Evolutionary conservation across 371 early-diverging fungal genomes (phyloP), one percentile per base, ranked within the genome.

Genomic region (Saksenaea vasiformis): DNA sequence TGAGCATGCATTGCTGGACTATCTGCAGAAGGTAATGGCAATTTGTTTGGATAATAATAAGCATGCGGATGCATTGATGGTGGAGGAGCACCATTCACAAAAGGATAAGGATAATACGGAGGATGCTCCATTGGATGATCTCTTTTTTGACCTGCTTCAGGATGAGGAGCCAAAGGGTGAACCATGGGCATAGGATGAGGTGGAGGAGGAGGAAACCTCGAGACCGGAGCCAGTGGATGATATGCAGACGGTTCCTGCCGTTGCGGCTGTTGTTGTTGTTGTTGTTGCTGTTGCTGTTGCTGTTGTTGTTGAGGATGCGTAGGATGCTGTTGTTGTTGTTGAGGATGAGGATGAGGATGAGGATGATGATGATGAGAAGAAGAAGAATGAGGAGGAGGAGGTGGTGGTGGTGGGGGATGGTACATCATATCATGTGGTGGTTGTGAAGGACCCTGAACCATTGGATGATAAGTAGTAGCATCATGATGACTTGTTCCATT

Each of bases 211-310:
- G 62, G 60, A 59, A 36, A 60, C 54, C 66, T 64, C 27, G 26
- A 47, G 3, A 59, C 26, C 15, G 36, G 39, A 44, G 54, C 59
- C 41, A 56, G 41, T 41, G 59, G 54, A 14, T 55, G 56, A 37
- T 35, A 37, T 28, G 15, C 41, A 19, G 36, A 44, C 19, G 59
- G 66, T 51, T 67, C 62, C 34, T 57, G 44, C 22, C 63, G 63
- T 34, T 74, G 69, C 41, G 53, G 64, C 38, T 67, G 70, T 31
- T 54, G 64, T 28, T 61, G 67, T n/a, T 26, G 62, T 5, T 43
- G 38, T 34, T 31, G 26, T 24, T 28, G 56, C 28, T 39, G 36
- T 3, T 41, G 47, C 24, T 61, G 67, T 44, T 62, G 73, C 11
- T 51, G 62, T 13, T 65, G 65, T 22, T 65, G 65, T 28, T 60